Percentiles rank a stretch among this genome's conserved stretches.
These are phyloP conservation scores for Aspergillus taichungensis DNA, from an alignment of 495 filamentous ascomycete genomes.

Conservation along the genomic window DNA sequence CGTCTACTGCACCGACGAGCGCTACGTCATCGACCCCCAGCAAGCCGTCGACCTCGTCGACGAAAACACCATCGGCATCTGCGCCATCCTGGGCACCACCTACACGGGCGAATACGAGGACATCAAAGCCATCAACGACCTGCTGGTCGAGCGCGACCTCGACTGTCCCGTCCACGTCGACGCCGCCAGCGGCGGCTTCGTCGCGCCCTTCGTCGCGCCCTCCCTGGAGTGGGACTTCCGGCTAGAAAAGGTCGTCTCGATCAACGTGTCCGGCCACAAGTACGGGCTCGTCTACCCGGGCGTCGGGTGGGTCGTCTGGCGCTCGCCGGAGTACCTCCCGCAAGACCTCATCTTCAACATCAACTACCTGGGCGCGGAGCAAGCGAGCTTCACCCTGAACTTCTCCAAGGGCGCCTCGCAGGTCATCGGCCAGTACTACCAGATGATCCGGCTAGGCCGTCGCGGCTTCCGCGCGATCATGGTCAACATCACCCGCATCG, in stretches of 20 bases:
- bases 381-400: constrained; percentile 96
- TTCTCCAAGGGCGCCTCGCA: constrained; percentile 90
- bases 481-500: constrained; percentile 72
- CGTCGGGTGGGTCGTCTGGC: constrained; percentile 89
- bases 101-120: constrained; percentile 97
- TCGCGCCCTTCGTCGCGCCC: constrained; percentile 78
- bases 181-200: constrained; percentile 83
- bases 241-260: constrained; percentile 75
- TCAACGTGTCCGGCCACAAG: constrained; percentile 92
- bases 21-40: constrained; percentile 80
- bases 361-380: constrained; percentile 91
- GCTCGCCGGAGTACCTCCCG: constrained; percentile 71
- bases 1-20: constrained; percentile 70
- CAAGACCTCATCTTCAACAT: constrained; percentile 94
- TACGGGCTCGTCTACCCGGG: constrained; percentile 79
- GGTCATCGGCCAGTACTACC: constrained; percentile 94
- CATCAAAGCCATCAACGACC: constrained; percentile 78
- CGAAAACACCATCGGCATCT: constrained; percentile 94
- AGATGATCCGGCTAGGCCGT: constrained; percentile 86
- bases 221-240: constrained; percentile 82
- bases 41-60: constrained; percentile 77
- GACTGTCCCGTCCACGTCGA: constrained; percentile 86
- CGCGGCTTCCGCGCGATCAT: constrained; percentile 81
- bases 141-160: constrained; percentile 60
- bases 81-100: constrained; percentile 78